A percentile compares a stretch with the other conserved stretches of the same genome.
Conservation (phyloP, 2,329 filamentous ascomycete genomes). For the Thermothelomyces thermophilus region DNA sequence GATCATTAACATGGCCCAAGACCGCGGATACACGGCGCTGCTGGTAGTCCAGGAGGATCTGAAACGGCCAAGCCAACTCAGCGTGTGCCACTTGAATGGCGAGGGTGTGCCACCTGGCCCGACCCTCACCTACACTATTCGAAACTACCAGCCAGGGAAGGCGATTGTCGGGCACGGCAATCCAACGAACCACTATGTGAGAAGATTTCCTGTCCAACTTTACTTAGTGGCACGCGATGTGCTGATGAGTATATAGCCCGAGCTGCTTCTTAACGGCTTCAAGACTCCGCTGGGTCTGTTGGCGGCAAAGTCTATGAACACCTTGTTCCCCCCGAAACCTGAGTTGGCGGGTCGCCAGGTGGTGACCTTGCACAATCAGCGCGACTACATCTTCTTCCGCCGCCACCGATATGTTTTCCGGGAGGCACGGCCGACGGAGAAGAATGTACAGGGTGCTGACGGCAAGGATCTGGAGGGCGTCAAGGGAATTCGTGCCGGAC, state of each 20-base stretch:
- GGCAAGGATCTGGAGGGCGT: constrained; percentile 79
- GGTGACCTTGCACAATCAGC: constrained; percentile 87
- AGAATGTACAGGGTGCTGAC: constrained; percentile 73
- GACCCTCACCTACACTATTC: constrained; percentile 86
- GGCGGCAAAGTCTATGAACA: constrained; percentile 77
- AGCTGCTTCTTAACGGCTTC: constrained; percentile 79
- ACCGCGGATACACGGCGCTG: constrained; percentile 76
- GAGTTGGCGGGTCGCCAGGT: constrained; percentile 84
- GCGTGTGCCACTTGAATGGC: constrained; percentile 64
- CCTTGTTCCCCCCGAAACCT: constrained; percentile 71
- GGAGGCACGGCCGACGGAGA: constrained; percentile 80
- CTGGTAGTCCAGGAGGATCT: constrained; percentile 82
- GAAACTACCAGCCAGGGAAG: constrained; percentile 84
- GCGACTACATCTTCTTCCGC: constrained; percentile 91
- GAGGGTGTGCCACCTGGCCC: constrained; percentile 59
- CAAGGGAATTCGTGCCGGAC: constrained; percentile 74
- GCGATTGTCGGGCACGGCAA: constrained; percentile 84
- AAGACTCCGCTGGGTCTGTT: constrained; percentile 84
- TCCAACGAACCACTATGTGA: constrained; percentile 70
- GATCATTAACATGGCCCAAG: constrained; percentile 15
- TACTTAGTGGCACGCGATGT: not conserved
- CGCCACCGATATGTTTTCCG: constrained; percentile 89
- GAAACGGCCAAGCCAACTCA: constrained; percentile 76
- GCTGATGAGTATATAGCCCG: constrained; percentile 22
- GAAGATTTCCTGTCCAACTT: constrained; percentile 71